A percentile compares a stretch with the other conserved stretches of the same genome.
Conservation (phyloP, 805 yeast genomes). For the Blastobotrys peoriensis region DNA sequence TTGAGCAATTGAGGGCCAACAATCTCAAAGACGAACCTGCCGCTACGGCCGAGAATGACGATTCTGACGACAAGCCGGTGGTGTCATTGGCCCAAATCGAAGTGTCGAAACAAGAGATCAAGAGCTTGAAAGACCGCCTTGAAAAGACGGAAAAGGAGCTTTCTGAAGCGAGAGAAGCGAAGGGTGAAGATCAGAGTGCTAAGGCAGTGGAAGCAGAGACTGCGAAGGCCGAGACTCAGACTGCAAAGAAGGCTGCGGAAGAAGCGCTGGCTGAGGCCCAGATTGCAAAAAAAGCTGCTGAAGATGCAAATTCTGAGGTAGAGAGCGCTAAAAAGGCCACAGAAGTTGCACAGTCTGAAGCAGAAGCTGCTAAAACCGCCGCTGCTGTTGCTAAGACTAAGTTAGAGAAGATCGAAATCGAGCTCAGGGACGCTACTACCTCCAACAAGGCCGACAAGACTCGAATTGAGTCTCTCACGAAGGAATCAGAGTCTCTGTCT, state of each 20-base stretch:
- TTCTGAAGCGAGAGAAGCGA: neutral
- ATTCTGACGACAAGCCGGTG: conserved; percentile 1
- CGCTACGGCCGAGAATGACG: neutral
- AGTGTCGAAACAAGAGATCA: conserved; percentile 4
- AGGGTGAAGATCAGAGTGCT: neutral
- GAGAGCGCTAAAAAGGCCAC: too few species aligned
- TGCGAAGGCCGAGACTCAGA: neutral
- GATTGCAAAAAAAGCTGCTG: too few species aligned
- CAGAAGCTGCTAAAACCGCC: too few species aligned
- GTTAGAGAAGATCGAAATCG: too few species aligned
- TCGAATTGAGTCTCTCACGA: too few species aligned
- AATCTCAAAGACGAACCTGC: conserved; percentile 2
- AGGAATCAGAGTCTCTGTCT: too few species aligned
- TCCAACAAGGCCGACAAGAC: too few species aligned
- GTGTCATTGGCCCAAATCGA: conserved; percentile 2
- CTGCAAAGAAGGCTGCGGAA: too few species aligned
- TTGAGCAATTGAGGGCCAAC: neutral
- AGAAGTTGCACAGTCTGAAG: neutral
- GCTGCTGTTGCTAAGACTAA: neutral
- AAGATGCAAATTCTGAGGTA: neutral
- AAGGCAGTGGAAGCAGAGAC: neutral
- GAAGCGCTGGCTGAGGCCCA: neutral
- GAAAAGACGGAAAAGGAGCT: neutral
- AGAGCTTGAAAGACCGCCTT: conserved; percentile 1
- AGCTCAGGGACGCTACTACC: too few species aligned